These are phyloP conservation scores for Orbilia blumenaviensis DNA, from an alignment of 2,329 filamentous ascomycete species.

Conservation along the genomic window DNA sequence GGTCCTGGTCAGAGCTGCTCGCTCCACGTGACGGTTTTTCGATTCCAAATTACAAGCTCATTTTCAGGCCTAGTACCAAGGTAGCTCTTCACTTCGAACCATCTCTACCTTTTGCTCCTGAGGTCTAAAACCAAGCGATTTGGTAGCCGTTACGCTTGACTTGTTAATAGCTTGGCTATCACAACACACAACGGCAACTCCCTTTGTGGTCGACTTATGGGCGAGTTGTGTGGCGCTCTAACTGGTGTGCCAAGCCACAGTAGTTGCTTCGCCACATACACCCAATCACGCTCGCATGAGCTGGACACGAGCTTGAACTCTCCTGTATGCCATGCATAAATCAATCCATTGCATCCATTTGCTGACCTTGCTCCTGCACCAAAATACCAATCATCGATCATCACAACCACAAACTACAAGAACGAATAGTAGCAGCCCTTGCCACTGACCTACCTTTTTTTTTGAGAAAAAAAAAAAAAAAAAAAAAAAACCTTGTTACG, in stretches of 20 bases:
- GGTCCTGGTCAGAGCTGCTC: too few species aligned
- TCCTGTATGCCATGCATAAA: too few species aligned
- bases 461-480: neutral
- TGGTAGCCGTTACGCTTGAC: too few species aligned
- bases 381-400: neutral
- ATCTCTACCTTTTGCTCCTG: too few species aligned
- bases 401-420: neutral
- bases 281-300: neutral
- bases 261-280: neutral
- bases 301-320: neutral
- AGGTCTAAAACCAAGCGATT: too few species aligned
- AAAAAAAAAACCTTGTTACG: neutral
- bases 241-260: neutral
- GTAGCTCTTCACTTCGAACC: too few species aligned
- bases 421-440: neutral
- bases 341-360: too few species aligned
- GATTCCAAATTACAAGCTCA: neutral
- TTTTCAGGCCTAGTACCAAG: too few species aligned
- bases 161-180: neutral
- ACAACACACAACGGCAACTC: too few species aligned
- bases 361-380: neutral
- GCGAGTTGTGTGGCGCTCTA: neutral
- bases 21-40: neutral
- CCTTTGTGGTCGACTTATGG: too few species aligned
- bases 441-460: neutral